Percentiles rank a stretch among this genome's conserved stretches.
Conservation (phyloP, 257 asterid species). For the Coffea eugenioides region DNA sequence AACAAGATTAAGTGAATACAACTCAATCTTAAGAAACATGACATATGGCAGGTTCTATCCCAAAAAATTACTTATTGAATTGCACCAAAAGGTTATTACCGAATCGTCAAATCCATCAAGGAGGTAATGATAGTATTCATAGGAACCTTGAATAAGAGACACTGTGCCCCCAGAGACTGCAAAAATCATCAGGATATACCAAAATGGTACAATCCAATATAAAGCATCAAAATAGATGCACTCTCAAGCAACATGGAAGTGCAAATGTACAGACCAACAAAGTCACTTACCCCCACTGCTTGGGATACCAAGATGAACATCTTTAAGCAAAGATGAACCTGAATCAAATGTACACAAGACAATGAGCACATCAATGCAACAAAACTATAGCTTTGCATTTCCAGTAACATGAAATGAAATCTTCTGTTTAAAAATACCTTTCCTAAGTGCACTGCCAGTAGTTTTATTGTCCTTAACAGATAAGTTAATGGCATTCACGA, state of each 20-base stretch:
- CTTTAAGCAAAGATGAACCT: constrained; percentile 78
- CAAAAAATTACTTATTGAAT: constrained; percentile 5
- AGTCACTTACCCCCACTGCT: constrained; percentile 74
- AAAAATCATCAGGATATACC: constrained; percentile 16
- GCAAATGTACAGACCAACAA: background rate
- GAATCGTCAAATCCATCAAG: constrained; percentile 95
- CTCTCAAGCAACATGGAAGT: background rate
- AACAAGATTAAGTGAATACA: background rate
- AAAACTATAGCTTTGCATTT: background rate
- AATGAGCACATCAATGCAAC: constrained; percentile 3
- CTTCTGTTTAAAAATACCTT: constrained; percentile 44
- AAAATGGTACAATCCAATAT: constrained; percentile 14
- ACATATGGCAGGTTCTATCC: background rate
- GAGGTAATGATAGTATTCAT: constrained; percentile 90
- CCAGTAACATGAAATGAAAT: background rate
- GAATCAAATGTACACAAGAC: background rate
- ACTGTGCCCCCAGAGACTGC: constrained; percentile 78
- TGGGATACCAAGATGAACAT: constrained; percentile 86
- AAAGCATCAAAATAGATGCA: background rate
- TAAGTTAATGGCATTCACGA: constrained; percentile 72
- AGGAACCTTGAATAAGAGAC: constrained; percentile 91
- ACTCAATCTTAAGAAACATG: background rate
- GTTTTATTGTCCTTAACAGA: constrained; percentile 42
- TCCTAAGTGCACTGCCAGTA: constrained; percentile 41
- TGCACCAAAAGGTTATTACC: constrained; percentile 47